These are phyloP conservation scores for Adenanthera pavonina DNA, from an alignment of 306 rosid genomes.

Conservation along the genomic window DNA sequence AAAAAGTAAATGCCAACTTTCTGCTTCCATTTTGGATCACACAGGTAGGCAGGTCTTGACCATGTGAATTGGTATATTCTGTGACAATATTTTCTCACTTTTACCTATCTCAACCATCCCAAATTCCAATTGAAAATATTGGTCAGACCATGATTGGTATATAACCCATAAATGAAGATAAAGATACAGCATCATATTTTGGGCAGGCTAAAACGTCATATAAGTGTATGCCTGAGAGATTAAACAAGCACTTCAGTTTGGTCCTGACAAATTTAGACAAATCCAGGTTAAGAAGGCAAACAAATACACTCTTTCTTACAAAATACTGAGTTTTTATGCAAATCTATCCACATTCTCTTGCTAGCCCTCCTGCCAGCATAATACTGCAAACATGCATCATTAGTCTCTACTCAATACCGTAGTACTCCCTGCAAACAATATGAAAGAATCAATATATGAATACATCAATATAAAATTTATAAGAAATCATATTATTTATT, in stretches of 20 bases:
- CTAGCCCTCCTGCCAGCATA: conserved; percentile 16
- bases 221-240: conserved; percentile 21
- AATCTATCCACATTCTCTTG: conserved; percentile 18
- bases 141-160: neutral
- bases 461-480: too few species aligned
- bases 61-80: too few species aligned
- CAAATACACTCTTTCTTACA: conserved; percentile 7
- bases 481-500: too few species aligned
- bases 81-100: neutral
- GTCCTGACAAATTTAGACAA: conserved; percentile 10
- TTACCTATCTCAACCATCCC: neutral
- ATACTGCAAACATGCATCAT: conserved; percentile 11
- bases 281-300: neutral
- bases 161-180: neutral
- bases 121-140: neutral
- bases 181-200: conserved; percentile 15
- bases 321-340: conserved; percentile 18
- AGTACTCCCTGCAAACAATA: conserved; percentile 60
- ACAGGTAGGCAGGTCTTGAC: too few species aligned
- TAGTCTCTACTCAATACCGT: conserved; percentile 40
- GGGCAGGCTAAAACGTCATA: neutral
- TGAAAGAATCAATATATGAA: neutral
- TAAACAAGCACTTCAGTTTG: conserved; percentile 31
- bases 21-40: too few species aligned
- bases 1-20: too few species aligned